Conservation (phyloP, 2,329 filamentous ascomycete species). For the Pseudogymnoascus sp. region DNA sequence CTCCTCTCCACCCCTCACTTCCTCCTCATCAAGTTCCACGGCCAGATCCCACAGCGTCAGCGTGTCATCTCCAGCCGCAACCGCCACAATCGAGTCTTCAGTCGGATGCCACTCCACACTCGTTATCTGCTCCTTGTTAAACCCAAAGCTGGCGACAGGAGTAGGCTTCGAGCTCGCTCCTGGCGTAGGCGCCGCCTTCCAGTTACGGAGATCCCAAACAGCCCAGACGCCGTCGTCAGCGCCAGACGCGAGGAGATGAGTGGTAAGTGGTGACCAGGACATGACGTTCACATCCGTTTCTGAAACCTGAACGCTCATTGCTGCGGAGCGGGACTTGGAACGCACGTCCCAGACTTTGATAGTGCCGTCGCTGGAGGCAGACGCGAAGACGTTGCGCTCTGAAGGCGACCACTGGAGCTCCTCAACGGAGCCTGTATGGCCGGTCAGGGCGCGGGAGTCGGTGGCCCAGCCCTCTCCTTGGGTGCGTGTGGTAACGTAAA, state of each 20-base stretch:
- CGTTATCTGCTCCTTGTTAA: constrained; percentile 95
- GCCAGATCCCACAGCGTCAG: constrained; percentile 94
- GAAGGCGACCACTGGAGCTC: constrained; percentile 95
- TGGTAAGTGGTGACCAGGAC: constrained; percentile 84
- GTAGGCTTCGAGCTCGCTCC: constrained; percentile 48
- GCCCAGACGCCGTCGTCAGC: constrained; percentile 91
- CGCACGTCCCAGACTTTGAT: constrained; percentile 94
- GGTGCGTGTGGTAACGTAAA: constrained; percentile 78
- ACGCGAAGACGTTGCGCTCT: constrained; percentile 89
- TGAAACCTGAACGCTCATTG: constrained; percentile 77
- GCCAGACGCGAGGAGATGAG: constrained; percentile 82
- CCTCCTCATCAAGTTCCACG: constrained; percentile 93
- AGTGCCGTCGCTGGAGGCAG: constrained; percentile 85
- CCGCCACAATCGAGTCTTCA: constrained; percentile 89
- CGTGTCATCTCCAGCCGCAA: constrained; percentile 87
- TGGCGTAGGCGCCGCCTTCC: constrained; percentile 59
- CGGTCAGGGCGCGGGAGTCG: constrained; percentile 72
- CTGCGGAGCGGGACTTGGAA: constrained; percentile 81
- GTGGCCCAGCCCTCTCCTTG: constrained; percentile 86
- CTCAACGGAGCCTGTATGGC: constrained; percentile 79
- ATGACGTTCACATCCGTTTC: constrained; percentile 89
- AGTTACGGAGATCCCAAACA: constrained; percentile 92
- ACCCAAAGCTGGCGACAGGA: constrained; percentile 86
- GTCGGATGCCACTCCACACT: constrained; percentile 95
- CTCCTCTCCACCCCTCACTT: constrained; percentile 77